These are phyloP conservation scores for Aspergillus transmontanensis DNA, from an alignment of 2,329 filamentous ascomycete genomes.

Conservation along the genomic window DNA sequence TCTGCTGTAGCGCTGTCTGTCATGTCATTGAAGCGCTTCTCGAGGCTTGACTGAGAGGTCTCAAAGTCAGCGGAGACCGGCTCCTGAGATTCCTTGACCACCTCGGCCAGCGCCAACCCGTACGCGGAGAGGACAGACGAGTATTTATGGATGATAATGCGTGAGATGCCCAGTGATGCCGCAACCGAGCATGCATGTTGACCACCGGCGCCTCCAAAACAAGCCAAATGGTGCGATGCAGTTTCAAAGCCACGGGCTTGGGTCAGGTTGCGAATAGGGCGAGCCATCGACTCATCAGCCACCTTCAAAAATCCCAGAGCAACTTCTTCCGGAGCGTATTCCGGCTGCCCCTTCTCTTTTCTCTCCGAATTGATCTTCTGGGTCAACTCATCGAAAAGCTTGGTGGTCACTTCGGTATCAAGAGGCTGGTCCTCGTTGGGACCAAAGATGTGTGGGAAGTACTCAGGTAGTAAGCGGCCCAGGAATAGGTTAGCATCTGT, in stretches of 20 bases:
- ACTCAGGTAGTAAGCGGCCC: constrained; percentile 82
- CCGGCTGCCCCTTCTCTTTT: constrained; percentile 44
- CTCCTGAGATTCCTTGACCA: constrained; percentile 82
- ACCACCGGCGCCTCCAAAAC: constrained; percentile 88
- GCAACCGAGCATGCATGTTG: constrained; percentile 93
- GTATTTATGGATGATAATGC: constrained; percentile 86
- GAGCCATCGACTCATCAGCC: constrained; percentile 48
- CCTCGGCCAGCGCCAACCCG: constrained; percentile 88
- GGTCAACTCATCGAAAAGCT: constrained; percentile 73
- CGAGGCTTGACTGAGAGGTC: constrained; percentile 49
- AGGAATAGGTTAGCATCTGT: constrained; percentile 91
- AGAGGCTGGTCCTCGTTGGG: constrained; percentile 83
- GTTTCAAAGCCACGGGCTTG: constrained; percentile 93
- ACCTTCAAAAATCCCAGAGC: constrained; percentile 46
- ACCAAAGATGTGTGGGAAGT: constrained; percentile 96
- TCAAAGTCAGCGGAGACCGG: constrained; percentile 59
- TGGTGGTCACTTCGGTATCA: constrained; percentile 73
- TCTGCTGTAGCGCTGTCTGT: constrained; percentile 60
- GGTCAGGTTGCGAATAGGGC: constrained; percentile 85
- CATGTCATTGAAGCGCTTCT: constrained; percentile 73
- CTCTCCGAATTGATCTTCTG: constrained; percentile 60
- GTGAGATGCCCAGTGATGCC: constrained; percentile 77
- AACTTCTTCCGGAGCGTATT: constrained; percentile 54
- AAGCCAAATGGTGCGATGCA: constrained; percentile 84
- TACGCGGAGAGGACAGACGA: constrained; percentile 91